Percentiles rank a stretch among this genome's conserved stretches.
These are phyloP conservation scores for Aspergillus cavernicola DNA, from an alignment of 495 filamentous ascomycete species.

Conservation along the genomic window DNA sequence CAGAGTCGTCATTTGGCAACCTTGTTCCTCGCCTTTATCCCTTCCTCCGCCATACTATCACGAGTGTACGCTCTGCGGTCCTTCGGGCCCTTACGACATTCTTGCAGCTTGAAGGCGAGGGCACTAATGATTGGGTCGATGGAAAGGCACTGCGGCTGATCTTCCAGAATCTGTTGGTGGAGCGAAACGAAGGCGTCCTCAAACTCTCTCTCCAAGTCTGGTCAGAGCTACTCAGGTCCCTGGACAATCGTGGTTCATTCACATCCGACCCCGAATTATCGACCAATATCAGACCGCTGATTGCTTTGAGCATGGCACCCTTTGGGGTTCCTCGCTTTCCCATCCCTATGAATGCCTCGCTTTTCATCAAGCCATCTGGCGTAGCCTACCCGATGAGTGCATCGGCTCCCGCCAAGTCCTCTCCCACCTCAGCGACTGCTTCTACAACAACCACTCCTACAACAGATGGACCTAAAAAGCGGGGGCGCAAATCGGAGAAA, in stretches of 20 bases:
- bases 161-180: conserved; percentile 93
- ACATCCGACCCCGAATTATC: conserved; percentile 58
- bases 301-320: conserved; percentile 78
- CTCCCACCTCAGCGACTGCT: conserved; percentile 41
- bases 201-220: conserved; percentile 82
- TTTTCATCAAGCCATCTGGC: conserved; percentile 95
- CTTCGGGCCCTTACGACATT: conserved; percentile 91
- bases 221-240: conserved; percentile 66
- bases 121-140: conserved; percentile 86
- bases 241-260: conserved; percentile 59
- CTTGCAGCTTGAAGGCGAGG: conserved; percentile 74
- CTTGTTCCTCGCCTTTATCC: conserved; percentile 93
- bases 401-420: conserved; percentile 51
- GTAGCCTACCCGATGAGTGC: conserved; percentile 62
- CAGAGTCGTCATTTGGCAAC: conserved; percentile 82
- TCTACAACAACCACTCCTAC: conserved; percentile 13
- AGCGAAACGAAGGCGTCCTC: conserved; percentile 76
- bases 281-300: conserved; percentile 65
- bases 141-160: conserved; percentile 83
- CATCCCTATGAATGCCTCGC: conserved; percentile 78
- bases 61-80: conserved; percentile 87
- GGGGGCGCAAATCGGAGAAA: conserved; percentile 78
- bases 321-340: conserved; percentile 88
- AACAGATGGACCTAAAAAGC: conserved; percentile 50
- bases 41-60: conserved; percentile 95